Conservation (phyloP, 2,329 filamentous ascomycete species). For the Fusarium illudens region DNA sequence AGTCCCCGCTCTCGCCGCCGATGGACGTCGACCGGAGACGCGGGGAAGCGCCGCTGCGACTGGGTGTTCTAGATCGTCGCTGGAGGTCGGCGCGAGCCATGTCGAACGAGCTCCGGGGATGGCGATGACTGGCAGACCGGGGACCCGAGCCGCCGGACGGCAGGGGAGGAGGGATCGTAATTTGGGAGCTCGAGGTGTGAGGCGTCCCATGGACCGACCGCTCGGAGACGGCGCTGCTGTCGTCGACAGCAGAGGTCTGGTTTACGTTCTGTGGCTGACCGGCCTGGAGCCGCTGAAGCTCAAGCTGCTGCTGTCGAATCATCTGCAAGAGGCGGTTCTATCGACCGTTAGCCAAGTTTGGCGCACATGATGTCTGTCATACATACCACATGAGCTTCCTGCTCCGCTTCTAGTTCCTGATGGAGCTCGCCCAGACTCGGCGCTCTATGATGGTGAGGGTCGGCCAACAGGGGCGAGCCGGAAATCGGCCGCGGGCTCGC, state of each 20-base stretch:
- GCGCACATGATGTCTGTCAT: neutral
- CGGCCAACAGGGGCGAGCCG: conserved; percentile 57
- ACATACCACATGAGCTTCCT: conserved; percentile 78
- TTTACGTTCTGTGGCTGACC: conserved; percentile 47
- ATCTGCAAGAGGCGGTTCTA: conserved; percentile 79
- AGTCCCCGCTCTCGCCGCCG: conserved; percentile 67
- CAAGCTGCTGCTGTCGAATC: conserved; percentile 79
- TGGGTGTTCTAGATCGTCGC: conserved; percentile 67
- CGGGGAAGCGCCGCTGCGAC: conserved; percentile 64
- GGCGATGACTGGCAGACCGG: conserved; percentile 59
- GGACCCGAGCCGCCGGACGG: conserved; percentile 54
- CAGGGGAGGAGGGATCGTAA: conserved; percentile 42
- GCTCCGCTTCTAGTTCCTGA: conserved; percentile 80
- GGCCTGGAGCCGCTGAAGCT: conserved; percentile 69
- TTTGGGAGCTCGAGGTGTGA: conserved; percentile 47
- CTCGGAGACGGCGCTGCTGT: conserved; percentile 57
- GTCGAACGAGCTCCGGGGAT: conserved; percentile 67
- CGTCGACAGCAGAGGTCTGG: conserved; percentile 53
- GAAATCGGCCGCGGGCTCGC: conserved; percentile 58
- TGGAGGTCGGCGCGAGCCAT: conserved; percentile 64
- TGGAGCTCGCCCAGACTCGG: conserved; percentile 81
- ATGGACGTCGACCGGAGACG: conserved; percentile 66
- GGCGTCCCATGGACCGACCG: conserved; percentile 52
- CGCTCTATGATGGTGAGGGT: conserved; percentile 70
- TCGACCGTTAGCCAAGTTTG: conserved; percentile 12